phyloP scores from a whole-genome alignment of 78 protist species.

The Corallochytrium limacisporum region DNA sequence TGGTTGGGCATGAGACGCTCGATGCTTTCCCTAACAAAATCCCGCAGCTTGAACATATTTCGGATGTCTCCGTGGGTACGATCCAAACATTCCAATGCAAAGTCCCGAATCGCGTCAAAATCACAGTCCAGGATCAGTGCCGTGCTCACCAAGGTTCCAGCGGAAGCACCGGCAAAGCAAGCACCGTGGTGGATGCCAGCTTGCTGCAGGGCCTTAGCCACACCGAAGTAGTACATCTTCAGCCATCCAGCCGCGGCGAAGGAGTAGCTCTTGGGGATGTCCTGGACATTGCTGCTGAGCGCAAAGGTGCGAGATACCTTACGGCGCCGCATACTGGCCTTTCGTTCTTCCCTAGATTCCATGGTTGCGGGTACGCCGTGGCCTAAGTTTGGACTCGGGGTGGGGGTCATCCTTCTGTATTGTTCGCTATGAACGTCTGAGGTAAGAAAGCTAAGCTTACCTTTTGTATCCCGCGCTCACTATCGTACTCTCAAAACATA shows the following conservation, averaged over 20 bases:
- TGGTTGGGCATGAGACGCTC: background rate
- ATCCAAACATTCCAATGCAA: background rate
- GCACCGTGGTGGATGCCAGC: background rate
- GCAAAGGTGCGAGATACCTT: no score
- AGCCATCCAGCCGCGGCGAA: slow-evolving; percentile 1
- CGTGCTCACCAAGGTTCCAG: background rate
- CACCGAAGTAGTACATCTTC: slow-evolving; percentile 12
- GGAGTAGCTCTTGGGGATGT: no score
- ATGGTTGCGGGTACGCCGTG: no score
- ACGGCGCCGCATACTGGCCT: no score
- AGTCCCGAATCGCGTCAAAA: background rate
- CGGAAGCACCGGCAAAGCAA: background rate
- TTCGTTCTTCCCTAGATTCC: no score
- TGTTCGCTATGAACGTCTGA: no score
- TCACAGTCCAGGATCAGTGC: background rate
- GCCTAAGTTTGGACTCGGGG: no score
- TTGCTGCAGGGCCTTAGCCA: background rate
- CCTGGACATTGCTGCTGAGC: no score
- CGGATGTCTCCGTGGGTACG: background rate
- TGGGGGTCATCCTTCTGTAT: no score
- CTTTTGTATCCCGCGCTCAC: no score
- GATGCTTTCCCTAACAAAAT: background rate
- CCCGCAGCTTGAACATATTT: background rate
- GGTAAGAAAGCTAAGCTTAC: no score
- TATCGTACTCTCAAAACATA: no score